Evolutionary conservation across 805 yeast species (phyloP), one percentile per base, ranked within the genome.

Genomic region (Kodamaea laetipori): DNA sequence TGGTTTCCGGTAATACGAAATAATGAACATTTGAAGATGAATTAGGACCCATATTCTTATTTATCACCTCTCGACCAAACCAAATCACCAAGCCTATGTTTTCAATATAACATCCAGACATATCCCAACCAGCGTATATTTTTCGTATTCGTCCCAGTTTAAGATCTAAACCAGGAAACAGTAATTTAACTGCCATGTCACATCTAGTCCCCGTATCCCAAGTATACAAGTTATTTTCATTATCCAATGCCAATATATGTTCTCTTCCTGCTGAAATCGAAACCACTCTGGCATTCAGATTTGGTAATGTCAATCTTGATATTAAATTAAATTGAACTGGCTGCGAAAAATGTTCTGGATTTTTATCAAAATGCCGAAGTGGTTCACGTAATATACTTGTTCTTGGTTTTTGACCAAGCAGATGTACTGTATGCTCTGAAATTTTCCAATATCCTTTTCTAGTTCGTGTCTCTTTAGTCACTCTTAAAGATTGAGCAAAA

Each of bases 111-210:
- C 78, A 77, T 33, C 78, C 76, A 41, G 78, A 76, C 11, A 74
- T 59, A 45, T 76, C 73, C 92, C 92, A 85, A 0, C 92, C 94
- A 13, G 87, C 82, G 8, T 71, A 69, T 6, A 81, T 72, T 48
- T 73, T 76, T 9, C 77, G 68, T 9, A 69, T 67, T 21, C 8
- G 24, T 6, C 24, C 24, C 23, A 62, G 55, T 3, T 46, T 32
- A 35, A 43, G 28, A 19, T 48, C 46, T 3, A 60, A 25, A 6
- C 62, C 62, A 0, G 64, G 60, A 45, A 81, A 77, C 3, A 41
- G 54, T 21, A 82, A 47, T 39, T 53, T 54, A 4, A 79, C 69
- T 0, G 84, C 88, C 39, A 53, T 56, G 8, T 50, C 48, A 6
- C 48, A 41, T 1, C 31, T 25, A 25, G 52, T 55, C 1, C 73